Conservation (phyloP, 176 grass and related monocot species). For the Carex kokanica region DNA sequence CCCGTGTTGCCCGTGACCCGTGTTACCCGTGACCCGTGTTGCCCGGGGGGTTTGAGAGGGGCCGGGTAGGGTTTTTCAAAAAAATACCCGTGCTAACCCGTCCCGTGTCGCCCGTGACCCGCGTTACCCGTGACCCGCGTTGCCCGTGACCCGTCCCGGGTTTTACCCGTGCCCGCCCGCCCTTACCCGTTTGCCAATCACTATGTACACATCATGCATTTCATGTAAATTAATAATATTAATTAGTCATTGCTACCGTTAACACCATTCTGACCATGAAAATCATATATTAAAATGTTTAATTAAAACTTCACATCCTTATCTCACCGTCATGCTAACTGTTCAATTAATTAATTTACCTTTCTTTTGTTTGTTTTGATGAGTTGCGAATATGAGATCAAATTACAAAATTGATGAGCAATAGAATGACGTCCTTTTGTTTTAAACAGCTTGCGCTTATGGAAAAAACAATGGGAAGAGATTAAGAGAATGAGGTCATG, state of each 20-base stretch:
- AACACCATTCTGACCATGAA: not conserved
- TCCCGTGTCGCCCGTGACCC: too few relatives aligned
- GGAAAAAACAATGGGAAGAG: not conserved
- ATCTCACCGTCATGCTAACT: not conserved
- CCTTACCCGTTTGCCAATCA: too few relatives aligned
- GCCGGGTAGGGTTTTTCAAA: too few relatives aligned
- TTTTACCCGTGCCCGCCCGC: too few relatives aligned
- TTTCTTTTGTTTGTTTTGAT: conserved; percentile 23
- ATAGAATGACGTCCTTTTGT: not conserved
- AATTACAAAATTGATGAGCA: not conserved
- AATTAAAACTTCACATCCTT: not conserved
- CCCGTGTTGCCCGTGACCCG: too few relatives aligned
- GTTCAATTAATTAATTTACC: not conserved
- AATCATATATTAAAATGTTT: not conserved
- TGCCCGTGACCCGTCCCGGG: too few relatives aligned
- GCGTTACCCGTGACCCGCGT: too few relatives aligned
- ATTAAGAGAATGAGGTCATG: conserved; percentile 14
- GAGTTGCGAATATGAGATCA: not conserved
- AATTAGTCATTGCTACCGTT: not conserved
- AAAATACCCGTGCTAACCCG: too few relatives aligned
- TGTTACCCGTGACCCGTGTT: too few relatives aligned
- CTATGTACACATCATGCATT: not conserved
- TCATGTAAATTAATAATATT: not conserved
- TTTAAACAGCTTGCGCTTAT: not conserved
- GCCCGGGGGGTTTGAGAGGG: too few relatives aligned